Base-by-base conservation (phyloP, 129 eudicot species). In the Flaveria brownii region DNA sequence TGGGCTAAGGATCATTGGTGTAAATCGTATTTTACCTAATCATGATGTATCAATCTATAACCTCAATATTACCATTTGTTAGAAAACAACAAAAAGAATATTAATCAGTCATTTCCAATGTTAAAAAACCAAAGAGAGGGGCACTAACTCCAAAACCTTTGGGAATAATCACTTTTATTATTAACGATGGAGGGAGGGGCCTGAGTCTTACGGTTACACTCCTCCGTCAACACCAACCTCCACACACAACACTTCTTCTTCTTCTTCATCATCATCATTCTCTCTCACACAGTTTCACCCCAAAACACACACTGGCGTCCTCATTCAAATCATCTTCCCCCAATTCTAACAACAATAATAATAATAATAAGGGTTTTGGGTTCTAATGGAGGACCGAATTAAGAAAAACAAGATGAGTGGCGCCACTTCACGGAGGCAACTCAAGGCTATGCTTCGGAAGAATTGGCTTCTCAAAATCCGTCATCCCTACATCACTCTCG, bases 391-490 rank as follows among this genome's bases (percentile, higher is more conserved):
- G 83, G 83, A 61, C 55, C 73, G 78, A 56, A 52, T 28, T 11
- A 66, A 72, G 52, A 12, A 13, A 59, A 80, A 47, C 79, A 83
- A 39, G 83, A 82, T 41, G 77, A 61, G 47, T 26, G 41, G 41
- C 41, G 67, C 89, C 81, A 76, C 76, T 78, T 89, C 96, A 50
- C 36, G 80, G 74, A 85, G 90, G 14, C 99, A 94, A 83, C 75
- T 94, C 73, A 94, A 91, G 77, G 93, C 93, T 22, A 94, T 94
- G 97, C 96, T 94, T 23, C 87, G 96, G 54, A 94, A 94, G 87
- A 94, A 94, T 65, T 94, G 96, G 89, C 97, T 94, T 64, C 89
- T 94, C 77, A 94, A 94, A 77, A 81, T 91, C 72, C 97, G 99
- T 25, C 97, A 91, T 68, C 99, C 99, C 51, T 94, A 82, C 60